Percentiles rank a stretch among this genome's conserved stretches.
Conservation (phyloP, 1,139 yeast species). For the Insectozyma bohioensis region DNA sequence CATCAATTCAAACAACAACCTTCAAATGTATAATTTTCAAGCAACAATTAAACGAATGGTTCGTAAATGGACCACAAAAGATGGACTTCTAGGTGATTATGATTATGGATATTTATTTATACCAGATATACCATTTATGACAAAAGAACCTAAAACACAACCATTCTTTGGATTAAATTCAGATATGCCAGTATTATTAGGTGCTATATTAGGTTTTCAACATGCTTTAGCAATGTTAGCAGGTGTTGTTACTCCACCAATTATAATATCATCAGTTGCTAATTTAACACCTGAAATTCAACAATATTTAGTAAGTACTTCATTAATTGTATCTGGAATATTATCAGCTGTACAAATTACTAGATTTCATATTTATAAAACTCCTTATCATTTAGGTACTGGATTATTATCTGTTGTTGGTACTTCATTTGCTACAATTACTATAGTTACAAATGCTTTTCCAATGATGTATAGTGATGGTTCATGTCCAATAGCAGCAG, state of each 20-base stretch:
- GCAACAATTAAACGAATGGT: slow-evolving; percentile 22
- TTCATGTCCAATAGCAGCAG: slow-evolving; percentile 57
- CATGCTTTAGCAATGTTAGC: slow-evolving; percentile 90
- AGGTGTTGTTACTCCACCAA: slow-evolving; percentile 89
- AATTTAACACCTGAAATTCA: slow-evolving; percentile 49
- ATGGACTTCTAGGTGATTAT: slow-evolving; percentile 80
- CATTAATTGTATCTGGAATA: slow-evolving; percentile 74
- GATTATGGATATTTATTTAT: slow-evolving; percentile 76
- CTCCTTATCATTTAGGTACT: slow-evolving; percentile 79
- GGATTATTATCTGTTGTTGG: slow-evolving; percentile 89
- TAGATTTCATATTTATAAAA: slow-evolving; percentile 68
- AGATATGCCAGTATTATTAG: slow-evolving; percentile 76
- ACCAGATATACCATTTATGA: slow-evolving; percentile 71
- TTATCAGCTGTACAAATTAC: slow-evolving; percentile 78
- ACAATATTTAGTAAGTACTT: slow-evolving; percentile 75
- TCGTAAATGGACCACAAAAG: slow-evolving; percentile 61
- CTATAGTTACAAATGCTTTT: slow-evolving; percentile 71
- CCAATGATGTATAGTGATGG: slow-evolving; percentile 81
- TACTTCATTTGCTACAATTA: slow-evolving; percentile 82
- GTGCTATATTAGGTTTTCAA: slow-evolving; percentile 77
- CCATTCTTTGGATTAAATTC: slow-evolving; percentile 72
- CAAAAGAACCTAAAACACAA: slow-evolving; percentile 49
- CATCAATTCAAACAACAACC: neutral
- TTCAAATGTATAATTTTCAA: slow-evolving; percentile 12
- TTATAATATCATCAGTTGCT: slow-evolving; percentile 63